These are phyloP conservation scores for Daldinia sp. DNA, from an alignment of 2,329 filamentous ascomycete species.

Conservation along the genomic window DNA sequence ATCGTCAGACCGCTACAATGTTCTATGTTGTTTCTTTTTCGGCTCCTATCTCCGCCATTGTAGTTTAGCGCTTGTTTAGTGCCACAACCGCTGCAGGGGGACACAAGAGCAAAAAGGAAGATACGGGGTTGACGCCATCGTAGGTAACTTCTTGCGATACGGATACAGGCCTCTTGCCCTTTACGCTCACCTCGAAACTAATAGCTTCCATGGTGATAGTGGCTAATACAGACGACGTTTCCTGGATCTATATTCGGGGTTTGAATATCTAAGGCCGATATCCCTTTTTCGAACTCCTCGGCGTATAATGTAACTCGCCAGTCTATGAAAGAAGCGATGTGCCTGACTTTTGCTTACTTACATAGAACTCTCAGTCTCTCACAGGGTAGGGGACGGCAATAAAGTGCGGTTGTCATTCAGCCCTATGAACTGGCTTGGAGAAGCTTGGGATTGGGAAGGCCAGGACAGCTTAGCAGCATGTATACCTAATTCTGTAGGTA, in stretches of 20 bases:
- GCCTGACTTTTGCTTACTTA: conserved; percentile 24
- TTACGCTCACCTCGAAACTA: background rate
- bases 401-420: conserved; percentile 42
- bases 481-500: background rate
- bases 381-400: conserved; percentile 26
- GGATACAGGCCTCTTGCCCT: background rate
- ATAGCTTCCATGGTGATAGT: conserved; percentile 8
- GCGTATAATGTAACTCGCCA: conserved; percentile 7
- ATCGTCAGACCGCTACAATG: conserved; percentile 36
- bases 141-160: conserved; percentile 38
- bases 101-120: background rate
- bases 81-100: conserved; percentile 19
- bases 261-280: conserved; percentile 32
- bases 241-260: conserved; percentile 29
- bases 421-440: conserved; percentile 37
- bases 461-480: background rate
- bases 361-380: background rate
- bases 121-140: conserved; percentile 35
- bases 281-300: conserved; percentile 13
- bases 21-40: conserved; percentile 13
- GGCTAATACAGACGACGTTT: conserved; percentile 10
- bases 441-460: background rate
- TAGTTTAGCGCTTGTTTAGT: conserved; percentile 3
- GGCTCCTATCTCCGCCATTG: conserved; percentile 12
- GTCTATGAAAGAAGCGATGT: conserved; percentile 21